Evolutionary conservation across 805 yeast genomes (phyloP).

Genomic region (Suhomyces tanzawaensis): DNA sequence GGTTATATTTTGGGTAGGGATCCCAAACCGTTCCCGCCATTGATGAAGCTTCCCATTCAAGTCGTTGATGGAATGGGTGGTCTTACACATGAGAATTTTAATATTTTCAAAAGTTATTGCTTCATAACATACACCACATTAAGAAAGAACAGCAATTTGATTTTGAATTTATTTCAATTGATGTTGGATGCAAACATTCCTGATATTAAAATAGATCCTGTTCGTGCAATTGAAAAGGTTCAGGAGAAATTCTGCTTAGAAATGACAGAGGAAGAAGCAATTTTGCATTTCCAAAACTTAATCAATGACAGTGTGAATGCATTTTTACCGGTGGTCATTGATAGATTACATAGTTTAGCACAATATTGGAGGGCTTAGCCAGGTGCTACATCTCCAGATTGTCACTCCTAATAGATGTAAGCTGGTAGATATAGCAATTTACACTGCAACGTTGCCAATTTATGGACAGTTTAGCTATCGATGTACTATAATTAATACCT

Average conservation of each 20-base stretch:
- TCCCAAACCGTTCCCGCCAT: constrained; percentile 98
- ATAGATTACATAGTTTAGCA: constrained; percentile 89
- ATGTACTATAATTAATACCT: no score
- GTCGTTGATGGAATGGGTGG: constrained; percentile 99
- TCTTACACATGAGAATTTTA: constrained; percentile 76
- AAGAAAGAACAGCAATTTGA: constrained; percentile 84
- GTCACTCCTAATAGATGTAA: no score
- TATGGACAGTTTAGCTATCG: no score
- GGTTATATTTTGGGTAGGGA: constrained; percentile 96
- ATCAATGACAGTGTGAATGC: constrained; percentile 95
- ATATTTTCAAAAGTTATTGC: constrained; percentile 86
- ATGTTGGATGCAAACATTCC: constrained; percentile 95
- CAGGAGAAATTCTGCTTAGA: constrained; percentile 92
- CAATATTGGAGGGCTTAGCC: constrained; percentile 96
- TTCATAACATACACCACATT: constrained; percentile 90
- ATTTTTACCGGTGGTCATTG: constrained; percentile 90
- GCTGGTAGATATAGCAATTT: no score
- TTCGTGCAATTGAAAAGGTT: constrained; percentile 83
- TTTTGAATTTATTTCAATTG: constrained; percentile 84
- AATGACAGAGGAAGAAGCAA: constrained; percentile 94
- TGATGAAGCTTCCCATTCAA: constrained; percentile 96
- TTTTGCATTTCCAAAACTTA: constrained; percentile 87
- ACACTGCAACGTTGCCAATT: no score
- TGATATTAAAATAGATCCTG: constrained; percentile 79
- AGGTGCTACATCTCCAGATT: no score